Base-by-base conservation (phyloP, 441 rosid genomes). In the Dalechampia spathulata region DNA sequence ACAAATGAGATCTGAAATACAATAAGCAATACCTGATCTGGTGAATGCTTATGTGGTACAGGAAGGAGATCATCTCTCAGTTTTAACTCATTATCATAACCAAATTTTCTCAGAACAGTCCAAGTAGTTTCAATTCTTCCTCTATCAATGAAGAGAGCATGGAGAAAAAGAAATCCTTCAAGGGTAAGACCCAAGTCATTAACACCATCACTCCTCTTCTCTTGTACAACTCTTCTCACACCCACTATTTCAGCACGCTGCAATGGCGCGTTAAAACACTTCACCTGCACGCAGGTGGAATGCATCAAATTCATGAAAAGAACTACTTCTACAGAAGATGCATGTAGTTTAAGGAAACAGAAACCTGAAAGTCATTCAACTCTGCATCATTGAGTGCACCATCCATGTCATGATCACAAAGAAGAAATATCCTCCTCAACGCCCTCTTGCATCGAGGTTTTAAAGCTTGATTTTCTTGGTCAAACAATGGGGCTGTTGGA, bases 71-170 rank as follows among this genome's bases (percentile, higher is more conserved):
- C 87, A 68, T 87, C 81, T 23, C 78, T 73, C 52, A 90, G 78
- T 75, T 80, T 77, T 64, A 87, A 60, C 50, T 87, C 86, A 49
- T 82, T 76, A 43, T 76, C 72, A 59, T 90, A 87, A 54, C 94
- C 98, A 61, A 75, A 92, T 68, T 84, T 88, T 72, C 96, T 76
- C 26, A 92, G 68, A 45, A 89, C 96, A 13, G 94, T 74, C 94
- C 98, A 88, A 16, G 96, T 83, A 34, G 96, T 84, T 82, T 92
- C 96, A 1, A 84, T 77, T 55, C 96, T 83, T 51, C 96, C 94
- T 73, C 79, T 88, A 61, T 86, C 98, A 32, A 92, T 88, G 61
- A 92, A 92, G 57, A 92, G 74, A 58, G 93, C 81, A 77, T 88
- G 98, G 55, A 92, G 85, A 68, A 83, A 88, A 47, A 92, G 78